Evolutionary conservation across 768 basidiomycete genomes (phyloP).

Genomic region (Mycena indigotica): DNA sequence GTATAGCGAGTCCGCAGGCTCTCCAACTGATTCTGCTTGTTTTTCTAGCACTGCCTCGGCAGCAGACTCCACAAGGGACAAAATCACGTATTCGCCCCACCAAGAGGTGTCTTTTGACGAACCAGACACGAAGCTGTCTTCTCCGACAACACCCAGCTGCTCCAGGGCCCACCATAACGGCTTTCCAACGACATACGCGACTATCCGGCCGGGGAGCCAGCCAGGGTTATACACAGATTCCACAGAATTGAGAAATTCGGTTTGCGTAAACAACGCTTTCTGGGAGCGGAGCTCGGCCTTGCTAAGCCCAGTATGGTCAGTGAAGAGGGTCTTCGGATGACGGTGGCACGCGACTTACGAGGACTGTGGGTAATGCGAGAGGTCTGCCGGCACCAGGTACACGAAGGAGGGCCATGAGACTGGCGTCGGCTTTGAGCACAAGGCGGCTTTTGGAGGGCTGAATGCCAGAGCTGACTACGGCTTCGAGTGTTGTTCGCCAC

Average conservation of each 20-base stretch:
- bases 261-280: conserved; percentile 47
- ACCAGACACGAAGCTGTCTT: conserved; percentile 47
- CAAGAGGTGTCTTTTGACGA: conserved; percentile 47
- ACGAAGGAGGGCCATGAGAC: conserved; percentile 60
- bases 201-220: conserved; percentile 71
- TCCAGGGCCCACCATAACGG: conserved; percentile 89
- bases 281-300: conserved; percentile 66
- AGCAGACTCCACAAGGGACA: conserved; percentile 64
- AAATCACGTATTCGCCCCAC: conserved; percentile 74
- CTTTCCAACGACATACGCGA: conserved; percentile 69
- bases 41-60: conserved; percentile 57
- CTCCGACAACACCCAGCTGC: conserved; percentile 72
- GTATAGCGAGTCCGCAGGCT: conserved; percentile 64
- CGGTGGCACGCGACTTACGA: conserved; percentile 58
- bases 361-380: conserved; percentile 65
- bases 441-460: conserved; percentile 55
- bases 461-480: conserved; percentile 58
- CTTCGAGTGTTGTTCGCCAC: conserved; percentile 78
- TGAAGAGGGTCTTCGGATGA: conserved; percentile 3
- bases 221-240: conserved; percentile 69
- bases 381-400: conserved; percentile 76
- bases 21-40: conserved; percentile 44
- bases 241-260: conserved; percentile 56
- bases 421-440: conserved; percentile 56
- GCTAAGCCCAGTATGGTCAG: conserved; percentile 47